Evolutionary conservation across 202 grass and related monocot species (phyloP), one percentile per base, ranked within the genome.

Genomic region (Carex sylvatica): DNA sequence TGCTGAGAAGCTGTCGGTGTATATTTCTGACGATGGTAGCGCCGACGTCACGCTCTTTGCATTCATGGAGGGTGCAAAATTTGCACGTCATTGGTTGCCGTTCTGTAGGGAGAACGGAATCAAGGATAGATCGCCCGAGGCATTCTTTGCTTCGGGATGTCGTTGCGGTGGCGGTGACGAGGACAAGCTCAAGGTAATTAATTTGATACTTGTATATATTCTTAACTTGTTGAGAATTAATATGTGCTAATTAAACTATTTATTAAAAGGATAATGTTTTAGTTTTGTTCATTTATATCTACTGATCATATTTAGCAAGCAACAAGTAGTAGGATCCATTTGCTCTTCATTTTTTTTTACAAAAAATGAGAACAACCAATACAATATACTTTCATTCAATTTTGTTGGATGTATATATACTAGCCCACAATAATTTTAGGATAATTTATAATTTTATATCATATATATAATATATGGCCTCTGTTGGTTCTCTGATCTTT

Each of bases 1-100:
- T 11, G 24, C 61, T 42, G 85, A 87, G 18, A 92, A 82, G 83
- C 74, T 95, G 44, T 75, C 89, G 16, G 84, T 92, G 67, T 97
- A 97, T 77, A 84, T 94, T 71, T 94, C 91, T 4, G 94, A 97
- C 56, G 94, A 97, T 26, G 94, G 88, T 0, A 91, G 91, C 36
- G 91, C 94, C 3, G 79, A 88, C 0, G 66, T 88, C 31, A 97
- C 93, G 3, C 80, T 44, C 30, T 89, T 89, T 42, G 87, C 91
- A 9, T 79, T 97, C 81, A 40, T 76, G 61, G 89, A 97, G 79
- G 91, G 83, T 23, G 80, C 81, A 0, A 46, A 12, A 68, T 97
- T 97, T 53, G 91, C 87, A 13, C 65, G 63, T 52, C 69, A 85
- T 58, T 97, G 93, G 93, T 84, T 93, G 19, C 91, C 91, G 3